Conservation (phyloP, 2,329 filamentous ascomycete genomes). For the Rutstroemia sp. region DNA sequence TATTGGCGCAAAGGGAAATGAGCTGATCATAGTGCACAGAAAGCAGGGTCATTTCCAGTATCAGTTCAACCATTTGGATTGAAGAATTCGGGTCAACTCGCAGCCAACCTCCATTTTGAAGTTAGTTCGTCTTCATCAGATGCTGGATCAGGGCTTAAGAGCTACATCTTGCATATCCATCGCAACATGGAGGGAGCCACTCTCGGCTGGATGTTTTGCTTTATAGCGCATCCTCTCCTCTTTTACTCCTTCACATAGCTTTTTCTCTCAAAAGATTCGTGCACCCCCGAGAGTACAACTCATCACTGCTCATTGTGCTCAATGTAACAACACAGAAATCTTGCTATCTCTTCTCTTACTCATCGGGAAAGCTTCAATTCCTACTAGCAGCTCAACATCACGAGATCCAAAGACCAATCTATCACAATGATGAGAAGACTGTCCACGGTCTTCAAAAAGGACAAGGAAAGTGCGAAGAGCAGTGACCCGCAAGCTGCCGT, state of each 20-base stretch:
- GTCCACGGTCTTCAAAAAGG: conserved; percentile 11
- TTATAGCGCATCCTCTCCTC: neutral
- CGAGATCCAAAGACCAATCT: neutral
- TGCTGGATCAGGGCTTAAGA: neutral
- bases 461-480: conserved; percentile 3
- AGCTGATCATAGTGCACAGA: neutral
- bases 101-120: conserved; percentile 1
- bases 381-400: neutral
- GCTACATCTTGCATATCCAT: neutral
- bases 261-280: neutral
- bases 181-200: neutral
- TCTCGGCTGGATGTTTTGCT: neutral
- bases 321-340: neutral
- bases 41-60: neutral
- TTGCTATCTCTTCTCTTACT: neutral
- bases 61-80: neutral
- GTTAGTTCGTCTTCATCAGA: neutral
- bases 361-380: neutral
- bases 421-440: conserved; percentile 9
- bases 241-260: neutral
- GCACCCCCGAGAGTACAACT: neutral
- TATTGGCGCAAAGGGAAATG: neutral
- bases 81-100: neutral
- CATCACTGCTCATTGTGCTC: neutral
- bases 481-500: neutral